These are phyloP conservation scores for Chloromonas sp. DNA, from an alignment of 163 green algal species.

Conservation along the genomic window DNA sequence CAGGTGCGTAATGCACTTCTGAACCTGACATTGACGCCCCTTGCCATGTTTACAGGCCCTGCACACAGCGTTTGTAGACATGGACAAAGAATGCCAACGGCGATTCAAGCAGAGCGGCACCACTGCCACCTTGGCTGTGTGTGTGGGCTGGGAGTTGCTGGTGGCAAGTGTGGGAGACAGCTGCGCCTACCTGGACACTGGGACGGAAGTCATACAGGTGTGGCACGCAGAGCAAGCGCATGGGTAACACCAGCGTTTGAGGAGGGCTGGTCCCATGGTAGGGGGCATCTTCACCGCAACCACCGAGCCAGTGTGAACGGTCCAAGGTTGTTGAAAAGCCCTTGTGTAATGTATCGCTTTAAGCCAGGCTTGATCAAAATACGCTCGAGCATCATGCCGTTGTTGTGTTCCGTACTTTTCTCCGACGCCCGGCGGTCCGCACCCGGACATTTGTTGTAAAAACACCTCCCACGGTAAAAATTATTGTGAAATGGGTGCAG, in stretches of 20 bases:
- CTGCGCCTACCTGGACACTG: constrained; percentile 80
- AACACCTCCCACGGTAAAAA: too few relatives aligned
- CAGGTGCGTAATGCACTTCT: not conserved
- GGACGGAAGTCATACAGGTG: constrained; percentile 68
- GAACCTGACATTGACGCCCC: not conserved
- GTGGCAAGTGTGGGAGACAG: constrained; percentile 86
- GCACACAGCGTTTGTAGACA: constrained; percentile 35
- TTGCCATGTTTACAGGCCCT: constrained; percentile 31
- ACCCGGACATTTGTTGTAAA: too few relatives aligned
- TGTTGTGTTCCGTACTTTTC: too few relatives aligned
- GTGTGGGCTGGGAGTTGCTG: constrained; percentile 78
- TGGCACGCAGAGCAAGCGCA: not conserved
- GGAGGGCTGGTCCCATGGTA: too few relatives aligned
- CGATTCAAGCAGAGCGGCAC: constrained; percentile 64
- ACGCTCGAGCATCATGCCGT: too few relatives aligned
- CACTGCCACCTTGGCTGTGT: constrained; percentile 75
- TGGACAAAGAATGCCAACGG: constrained; percentile 26
- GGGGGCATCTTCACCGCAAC: too few relatives aligned
- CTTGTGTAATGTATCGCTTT: not conserved
- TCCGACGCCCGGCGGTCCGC: too few relatives aligned
- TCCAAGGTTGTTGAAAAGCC: not conserved
- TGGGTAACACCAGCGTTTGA: too few relatives aligned
- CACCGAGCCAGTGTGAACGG: too few relatives aligned
- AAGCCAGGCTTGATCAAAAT: too few relatives aligned
- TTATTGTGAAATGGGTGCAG: too few relatives aligned